These are phyloP conservation scores for Panicum miliaceum DNA, from an alignment of 176 grass and related monocot genomes.

Conservation along the genomic window DNA sequence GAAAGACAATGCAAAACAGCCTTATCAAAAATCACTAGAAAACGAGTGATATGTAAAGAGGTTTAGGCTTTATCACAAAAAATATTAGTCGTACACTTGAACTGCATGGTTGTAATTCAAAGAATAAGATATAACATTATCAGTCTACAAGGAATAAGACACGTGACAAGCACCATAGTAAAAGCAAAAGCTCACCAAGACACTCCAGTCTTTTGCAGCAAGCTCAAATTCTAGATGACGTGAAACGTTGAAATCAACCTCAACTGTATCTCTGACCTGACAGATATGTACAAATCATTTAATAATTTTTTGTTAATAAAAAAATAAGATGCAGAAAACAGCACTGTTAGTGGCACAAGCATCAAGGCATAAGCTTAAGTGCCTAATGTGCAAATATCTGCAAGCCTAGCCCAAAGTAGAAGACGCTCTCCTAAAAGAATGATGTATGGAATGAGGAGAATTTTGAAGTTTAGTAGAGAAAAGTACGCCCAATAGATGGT, in stretches of 20 bases:
- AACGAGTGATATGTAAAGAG: constrained; percentile 1
- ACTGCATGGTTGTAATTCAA: constrained; percentile 21
- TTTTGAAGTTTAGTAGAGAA: background rate
- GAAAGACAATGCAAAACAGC: constrained; percentile 9
- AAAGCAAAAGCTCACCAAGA: constrained; percentile 54
- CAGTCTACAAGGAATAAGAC: background rate
- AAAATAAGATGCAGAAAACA: background rate
- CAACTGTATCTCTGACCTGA: constrained; percentile 97
- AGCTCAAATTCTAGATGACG: constrained; percentile 83
- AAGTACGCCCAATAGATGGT: constrained; percentile 1
- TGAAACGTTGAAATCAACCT: constrained; percentile 93
- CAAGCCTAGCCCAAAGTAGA: background rate
- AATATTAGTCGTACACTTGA: background rate
- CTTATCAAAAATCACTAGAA: constrained; percentile 1
- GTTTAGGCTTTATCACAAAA: constrained; percentile 3
- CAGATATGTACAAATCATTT: constrained; percentile 33
- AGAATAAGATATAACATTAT: constrained; percentile 21
- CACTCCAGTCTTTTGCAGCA: constrained; percentile 75
- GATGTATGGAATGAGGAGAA: background rate
- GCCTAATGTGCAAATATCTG: constrained; percentile 31
- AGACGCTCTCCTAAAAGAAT: background rate
- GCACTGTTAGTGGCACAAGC: background rate
- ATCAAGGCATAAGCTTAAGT: background rate
- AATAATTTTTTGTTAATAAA: background rate
- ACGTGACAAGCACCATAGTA: constrained; percentile 10